Evolutionary conservation across 139 green algal genomes (phyloP).

Genomic region (Edaphochlamys debaryana): DNA sequence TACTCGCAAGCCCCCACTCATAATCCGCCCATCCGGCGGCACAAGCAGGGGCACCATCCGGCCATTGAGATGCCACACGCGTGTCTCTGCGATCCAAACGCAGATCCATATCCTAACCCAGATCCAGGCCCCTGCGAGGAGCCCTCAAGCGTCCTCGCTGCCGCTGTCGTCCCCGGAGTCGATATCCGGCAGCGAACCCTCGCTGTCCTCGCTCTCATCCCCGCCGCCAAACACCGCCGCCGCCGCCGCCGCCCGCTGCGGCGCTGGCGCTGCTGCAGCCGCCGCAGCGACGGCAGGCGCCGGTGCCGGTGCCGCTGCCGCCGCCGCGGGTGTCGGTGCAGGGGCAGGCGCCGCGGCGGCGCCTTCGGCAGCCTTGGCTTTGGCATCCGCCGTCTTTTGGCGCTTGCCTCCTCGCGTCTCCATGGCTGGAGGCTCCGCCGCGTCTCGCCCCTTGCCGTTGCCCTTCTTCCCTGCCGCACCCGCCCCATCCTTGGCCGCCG

Average conservation of each 20-base stretch:
- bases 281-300: neutral
- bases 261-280: neutral
- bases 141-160: neutral
- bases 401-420: neutral
- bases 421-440: neutral
- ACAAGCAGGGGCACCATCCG: too few species aligned
- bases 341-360: neutral
- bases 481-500: neutral
- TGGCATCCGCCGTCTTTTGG: neutral
- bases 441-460: neutral
- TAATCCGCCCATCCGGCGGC: too few species aligned
- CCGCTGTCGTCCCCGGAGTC: conserved; percentile 62
- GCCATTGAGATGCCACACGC: too few species aligned
- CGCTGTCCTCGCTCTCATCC: conserved; percentile 64
- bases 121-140: too few species aligned
- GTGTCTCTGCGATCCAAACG: too few species aligned
- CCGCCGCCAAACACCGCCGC: conserved; percentile 29
- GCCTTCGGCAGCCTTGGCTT: neutral
- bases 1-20: too few species aligned
- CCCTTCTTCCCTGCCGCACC: neutral
- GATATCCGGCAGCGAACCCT: conserved; percentile 72
- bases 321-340: neutral
- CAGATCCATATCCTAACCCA: too few species aligned
- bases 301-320: neutral
- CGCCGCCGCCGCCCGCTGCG: neutral